These are phyloP conservation scores for Globisporangium uncinulatum DNA, from an alignment of 352 stramenopile genomes.

Conservation along the genomic window DNA sequence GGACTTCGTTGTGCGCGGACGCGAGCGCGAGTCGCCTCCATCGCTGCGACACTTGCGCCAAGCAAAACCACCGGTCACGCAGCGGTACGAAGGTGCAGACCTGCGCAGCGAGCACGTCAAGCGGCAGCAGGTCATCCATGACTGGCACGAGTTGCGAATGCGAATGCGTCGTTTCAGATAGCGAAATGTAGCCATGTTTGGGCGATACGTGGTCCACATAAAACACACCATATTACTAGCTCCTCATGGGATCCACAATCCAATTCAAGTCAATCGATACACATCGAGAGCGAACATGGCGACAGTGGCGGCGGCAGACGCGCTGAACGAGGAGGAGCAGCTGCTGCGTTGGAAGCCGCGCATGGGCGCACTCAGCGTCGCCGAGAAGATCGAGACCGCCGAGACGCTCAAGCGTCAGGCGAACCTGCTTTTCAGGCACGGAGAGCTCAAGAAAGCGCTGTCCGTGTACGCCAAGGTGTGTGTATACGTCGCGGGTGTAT, in stretches of 20 bases:
- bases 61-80: constrained; percentile 44
- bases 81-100: constrained; percentile 55
- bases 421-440: constrained; percentile 58
- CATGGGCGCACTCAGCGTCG: constrained; percentile 53
- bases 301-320: background rate
- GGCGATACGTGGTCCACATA: background rate
- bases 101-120: constrained; percentile 32
- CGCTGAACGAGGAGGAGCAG: constrained; percentile 35
- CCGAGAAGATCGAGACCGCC: constrained; percentile 66
- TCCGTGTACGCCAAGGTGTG: constrained; percentile 47
- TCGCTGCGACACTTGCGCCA: constrained; percentile 47
- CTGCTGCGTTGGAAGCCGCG: constrained; percentile 61
- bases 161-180: too few species aligned
- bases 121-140: constrained; percentile 40
- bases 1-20: constrained; percentile 41
- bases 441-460: constrained; percentile 58
- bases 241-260: background rate
- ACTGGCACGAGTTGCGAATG: too few species aligned
- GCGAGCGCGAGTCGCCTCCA: constrained; percentile 51
- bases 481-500: too few species aligned
- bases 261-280: background rate
- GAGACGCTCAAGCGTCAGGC: constrained; percentile 77
- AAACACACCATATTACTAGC: background rate
- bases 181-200: too few species aligned
- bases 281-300: background rate